A percentile compares a stretch with the other conserved stretches of the same genome.
These are phyloP conservation scores for Russula abietina DNA, from an alignment of 768 basidiomycete genomes.

Conservation along the genomic window DNA sequence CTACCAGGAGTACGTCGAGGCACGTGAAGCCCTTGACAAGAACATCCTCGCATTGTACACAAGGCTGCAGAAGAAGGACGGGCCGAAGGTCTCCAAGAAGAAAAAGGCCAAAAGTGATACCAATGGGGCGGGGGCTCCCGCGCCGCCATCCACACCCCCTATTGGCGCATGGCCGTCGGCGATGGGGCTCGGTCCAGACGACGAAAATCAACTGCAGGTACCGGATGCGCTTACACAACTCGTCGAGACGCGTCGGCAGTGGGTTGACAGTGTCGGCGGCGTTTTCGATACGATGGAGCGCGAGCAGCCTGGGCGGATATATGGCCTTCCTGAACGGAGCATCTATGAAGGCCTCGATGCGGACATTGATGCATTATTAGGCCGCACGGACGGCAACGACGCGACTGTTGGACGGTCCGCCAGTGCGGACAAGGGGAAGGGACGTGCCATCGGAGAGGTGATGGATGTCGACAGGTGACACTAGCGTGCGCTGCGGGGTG, in stretches of 20 bases:
- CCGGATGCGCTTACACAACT: constrained; percentile 64
- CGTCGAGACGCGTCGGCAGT: constrained; percentile 68
- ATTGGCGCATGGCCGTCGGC: constrained; percentile 66
- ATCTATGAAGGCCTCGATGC: constrained; percentile 73
- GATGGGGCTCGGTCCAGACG: constrained; percentile 61
- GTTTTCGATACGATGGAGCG: constrained; percentile 72
- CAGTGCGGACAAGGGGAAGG: constrained; percentile 50
- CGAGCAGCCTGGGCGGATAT: constrained; percentile 59
- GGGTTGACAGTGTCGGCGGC: constrained; percentile 70
- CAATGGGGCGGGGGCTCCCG: constrained; percentile 27
- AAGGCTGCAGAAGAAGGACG: constrained; percentile 79
- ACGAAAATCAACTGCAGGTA: constrained; percentile 55
- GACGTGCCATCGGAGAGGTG: constrained; percentile 45
- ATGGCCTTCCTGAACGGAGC: constrained; percentile 70
- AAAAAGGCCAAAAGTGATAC: constrained; percentile 48
- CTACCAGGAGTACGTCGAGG: constrained; percentile 85
- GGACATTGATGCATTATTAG: constrained; percentile 42
- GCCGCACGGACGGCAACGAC: constrained; percentile 26
- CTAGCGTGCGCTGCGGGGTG: constrained; percentile 23
- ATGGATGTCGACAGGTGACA: constrained; percentile 58
- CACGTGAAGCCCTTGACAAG: constrained; percentile 82
- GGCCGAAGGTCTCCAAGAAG: constrained; percentile 62
- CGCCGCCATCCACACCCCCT: constrained; percentile 15
- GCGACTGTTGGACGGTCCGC: constrained; percentile 26
- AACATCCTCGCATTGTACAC: constrained; percentile 67